Evolutionary conservation across 2,329 filamentous ascomycete genomes (phyloP), one percentile per base, ranked within the genome.

Genomic region (Rhytidhysteron rufulum): DNA sequence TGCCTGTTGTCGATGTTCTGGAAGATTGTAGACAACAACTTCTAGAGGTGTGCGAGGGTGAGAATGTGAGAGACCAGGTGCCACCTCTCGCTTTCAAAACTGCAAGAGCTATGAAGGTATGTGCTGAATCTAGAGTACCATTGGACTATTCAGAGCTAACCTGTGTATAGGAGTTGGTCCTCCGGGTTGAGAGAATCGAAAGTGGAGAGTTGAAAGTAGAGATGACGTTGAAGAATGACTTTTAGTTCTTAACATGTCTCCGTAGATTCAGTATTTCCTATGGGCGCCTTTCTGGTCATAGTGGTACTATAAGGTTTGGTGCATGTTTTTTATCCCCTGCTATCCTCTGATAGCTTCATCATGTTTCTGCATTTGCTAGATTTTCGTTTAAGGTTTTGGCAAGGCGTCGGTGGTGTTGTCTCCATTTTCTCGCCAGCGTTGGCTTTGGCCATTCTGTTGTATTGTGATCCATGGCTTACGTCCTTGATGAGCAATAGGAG

Each of bases 81-180:
- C 87, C 87, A 9, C 87, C 87, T 2, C 82, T 93, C 51, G 87
- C 87, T n/a, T 94, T 94, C 65, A 85, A 88, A 65, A 85, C 91
- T 58, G 88, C 86, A 5, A 77, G 85, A 44, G 85, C 89, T 65
- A 86, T 85, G 37, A 93, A 91, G 71, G 87, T 62, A 49, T 25
- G 54, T 2, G 10, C 9, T 8, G 21, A 32, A 34, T 36, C 24
- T 27, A 8, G 24, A 13, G 24, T 8, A 27, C 24, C 13, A 8
- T 27, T 27, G 13, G 24, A 27, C 24, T 13, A 18, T 20, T 11
- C n/a, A 1, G 19, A 34, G 34, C 56, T 65, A 42, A 50, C 17
- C n/a, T 25, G n/a, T 13, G 4, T 24, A 22, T 34, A 68, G 65
- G 65, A 68, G 54, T 60, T 68, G 16, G 62, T 67, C 34, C 57